These are phyloP conservation scores for Phytophthora kernoviae DNA, from an alignment of 352 stramenopile species.

Conservation along the genomic window DNA sequence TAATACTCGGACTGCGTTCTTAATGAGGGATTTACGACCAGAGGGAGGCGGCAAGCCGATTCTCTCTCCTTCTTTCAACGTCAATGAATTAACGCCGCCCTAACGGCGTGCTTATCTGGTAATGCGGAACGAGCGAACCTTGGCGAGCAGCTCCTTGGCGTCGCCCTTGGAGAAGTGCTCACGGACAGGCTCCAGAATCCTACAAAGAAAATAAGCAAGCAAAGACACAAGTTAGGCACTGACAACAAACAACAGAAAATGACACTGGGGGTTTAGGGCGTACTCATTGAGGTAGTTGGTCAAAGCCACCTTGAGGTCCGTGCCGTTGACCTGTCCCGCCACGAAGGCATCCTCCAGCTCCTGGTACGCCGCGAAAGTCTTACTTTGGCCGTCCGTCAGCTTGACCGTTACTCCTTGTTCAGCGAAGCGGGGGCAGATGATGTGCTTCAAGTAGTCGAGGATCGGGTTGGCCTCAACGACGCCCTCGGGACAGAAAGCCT, in stretches of 20 bases:
- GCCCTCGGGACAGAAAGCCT: conserved; percentile 96
- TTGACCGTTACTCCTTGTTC: conserved; percentile 55
- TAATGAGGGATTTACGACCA: too few relatives aligned
- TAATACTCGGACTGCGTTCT: too few relatives aligned
- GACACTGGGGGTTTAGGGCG: conserved; percentile 25
- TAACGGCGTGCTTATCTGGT: conserved; percentile 72
- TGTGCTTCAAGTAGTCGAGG: conserved; percentile 98
- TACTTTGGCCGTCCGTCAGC: conserved; percentile 47
- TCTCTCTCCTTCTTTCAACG: neutral
- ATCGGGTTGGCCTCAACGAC: conserved; percentile 94
- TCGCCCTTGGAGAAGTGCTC: conserved; percentile 96
- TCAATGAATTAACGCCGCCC: conserved; percentile 2
- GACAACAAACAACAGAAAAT: conserved; percentile 1
- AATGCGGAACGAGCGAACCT: conserved; percentile 97
- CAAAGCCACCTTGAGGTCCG: conserved; percentile 94
- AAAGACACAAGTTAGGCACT: conserved; percentile 12
- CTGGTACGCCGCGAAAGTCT: conserved; percentile 90
- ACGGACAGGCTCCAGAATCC: conserved; percentile 96
- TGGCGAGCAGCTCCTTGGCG: conserved; percentile 94
- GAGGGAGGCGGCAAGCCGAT: too few relatives aligned
- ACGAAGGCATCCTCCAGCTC: conserved; percentile 93
- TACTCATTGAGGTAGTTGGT: conserved; percentile 93
- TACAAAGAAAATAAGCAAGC: too few relatives aligned
- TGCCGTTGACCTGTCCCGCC: conserved; percentile 88
- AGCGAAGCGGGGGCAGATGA: conserved; percentile 92